These are phyloP conservation scores for Ganoderma meredithae DNA, from an alignment of 1,284 basidiomycete genomes.

Conservation along the genomic window DNA sequence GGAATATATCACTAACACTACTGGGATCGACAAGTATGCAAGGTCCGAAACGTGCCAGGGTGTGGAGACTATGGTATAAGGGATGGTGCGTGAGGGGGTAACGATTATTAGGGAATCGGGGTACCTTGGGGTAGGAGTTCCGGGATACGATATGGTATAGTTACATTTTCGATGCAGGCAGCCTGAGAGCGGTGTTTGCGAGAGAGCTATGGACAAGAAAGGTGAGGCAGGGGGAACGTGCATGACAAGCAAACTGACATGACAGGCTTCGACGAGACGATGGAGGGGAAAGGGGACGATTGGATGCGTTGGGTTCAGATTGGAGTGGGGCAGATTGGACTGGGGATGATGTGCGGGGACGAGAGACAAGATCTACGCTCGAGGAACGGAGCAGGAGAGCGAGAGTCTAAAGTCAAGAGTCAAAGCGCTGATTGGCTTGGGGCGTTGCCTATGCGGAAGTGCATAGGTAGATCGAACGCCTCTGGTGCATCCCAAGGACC, in stretches of 20 bases:
- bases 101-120: constrained; percentile 20
- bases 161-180: constrained; percentile 8
- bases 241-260: not conserved
- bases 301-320: not conserved
- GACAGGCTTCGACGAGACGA: not conserved
- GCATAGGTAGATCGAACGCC: not conserved
- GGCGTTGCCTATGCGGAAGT: no score
- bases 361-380: not conserved
- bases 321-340: not conserved
- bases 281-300: not conserved
- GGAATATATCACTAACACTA: constrained; percentile 6
- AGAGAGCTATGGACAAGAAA: not conserved
- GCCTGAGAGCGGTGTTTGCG: not conserved
- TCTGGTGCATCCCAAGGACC: not conserved
- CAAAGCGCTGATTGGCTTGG: not conserved
- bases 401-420: not conserved
- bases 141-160: constrained; percentile 5
- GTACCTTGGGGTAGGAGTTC: constrained; percentile 8
- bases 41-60: constrained; percentile 7
- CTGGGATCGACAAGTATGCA: not conserved
- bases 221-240: not conserved
- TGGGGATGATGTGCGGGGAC: not conserved
- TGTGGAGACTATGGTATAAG: constrained; percentile 22
- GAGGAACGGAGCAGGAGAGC: not conserved
- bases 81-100: constrained; percentile 18